A percentile compares a stretch with the other conserved stretches of the same genome.
These are phyloP conservation scores for Monascus ruber DNA, from an alignment of 2,329 filamentous ascomycete genomes.

Conservation along the genomic window DNA sequence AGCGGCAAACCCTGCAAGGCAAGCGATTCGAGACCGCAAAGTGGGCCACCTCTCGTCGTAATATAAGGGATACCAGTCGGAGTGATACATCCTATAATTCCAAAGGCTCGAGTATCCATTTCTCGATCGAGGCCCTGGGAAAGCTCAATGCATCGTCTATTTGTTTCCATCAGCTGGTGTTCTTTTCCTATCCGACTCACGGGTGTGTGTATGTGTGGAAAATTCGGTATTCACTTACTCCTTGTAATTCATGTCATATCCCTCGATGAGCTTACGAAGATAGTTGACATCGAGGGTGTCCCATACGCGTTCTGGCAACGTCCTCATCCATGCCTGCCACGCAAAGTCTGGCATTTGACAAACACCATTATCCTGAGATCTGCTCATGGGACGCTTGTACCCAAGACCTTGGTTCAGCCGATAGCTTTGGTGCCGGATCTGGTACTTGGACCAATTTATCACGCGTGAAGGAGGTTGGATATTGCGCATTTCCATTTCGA, in stretches of 20 bases:
- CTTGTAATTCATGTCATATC: conserved; percentile 49
- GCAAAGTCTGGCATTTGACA: conserved; percentile 45
- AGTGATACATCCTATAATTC: conserved; percentile 56
- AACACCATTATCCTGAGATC: conserved; percentile 46
- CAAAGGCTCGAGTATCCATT: conserved; percentile 37
- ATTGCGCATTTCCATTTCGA: conserved; percentile 36
- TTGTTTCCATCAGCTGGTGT: not conserved
- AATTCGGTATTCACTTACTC: conserved; percentile 25
- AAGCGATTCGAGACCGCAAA: conserved; percentile 54
- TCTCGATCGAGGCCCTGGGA: conserved; percentile 63
- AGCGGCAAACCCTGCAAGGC: conserved; percentile 58
- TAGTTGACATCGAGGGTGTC: conserved; percentile 56
- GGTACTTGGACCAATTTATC: conserved; percentile 35
- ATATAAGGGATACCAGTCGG: conserved; percentile 52
- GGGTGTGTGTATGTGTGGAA: not conserved
- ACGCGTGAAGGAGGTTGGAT: conserved; percentile 10
- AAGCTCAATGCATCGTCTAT: conserved; percentile 44
- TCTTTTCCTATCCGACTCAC: not conserved
- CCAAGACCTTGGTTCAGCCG: conserved; percentile 43
- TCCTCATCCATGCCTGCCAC: conserved; percentile 39
- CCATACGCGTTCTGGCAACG: conserved; percentile 47
- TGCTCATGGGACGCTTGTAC: conserved; percentile 45
- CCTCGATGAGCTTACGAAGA: conserved; percentile 38
- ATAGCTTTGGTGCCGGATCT: conserved; percentile 47
- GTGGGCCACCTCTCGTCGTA: conserved; percentile 47